Evolutionary conservation across 768 basidiomycete genomes (phyloP).

Genomic region (Leccinum obscurum): DNA sequence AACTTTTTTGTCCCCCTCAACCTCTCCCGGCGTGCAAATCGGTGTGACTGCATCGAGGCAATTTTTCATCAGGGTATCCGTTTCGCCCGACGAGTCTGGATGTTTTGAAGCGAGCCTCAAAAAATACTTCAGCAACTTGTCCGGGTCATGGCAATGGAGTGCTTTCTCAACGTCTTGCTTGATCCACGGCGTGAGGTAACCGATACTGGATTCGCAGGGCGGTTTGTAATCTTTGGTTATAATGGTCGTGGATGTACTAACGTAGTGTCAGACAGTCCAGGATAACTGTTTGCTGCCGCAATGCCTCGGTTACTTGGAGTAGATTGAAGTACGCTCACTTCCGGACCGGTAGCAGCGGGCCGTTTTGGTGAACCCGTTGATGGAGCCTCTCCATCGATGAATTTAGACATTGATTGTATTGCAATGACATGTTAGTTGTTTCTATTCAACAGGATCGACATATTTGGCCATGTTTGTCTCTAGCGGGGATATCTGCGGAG

Average conservation of each 20-base stretch:
- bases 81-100: neutral
- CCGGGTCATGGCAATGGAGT: neutral
- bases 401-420: too few species aligned
- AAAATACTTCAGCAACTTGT: neutral
- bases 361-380: neutral
- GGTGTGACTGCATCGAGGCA: neutral
- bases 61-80: neutral
- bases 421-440: too few species aligned
- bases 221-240: neutral
- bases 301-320: neutral
- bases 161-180: neutral
- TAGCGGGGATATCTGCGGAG: too few species aligned
- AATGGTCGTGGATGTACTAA: neutral
- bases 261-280: neutral
- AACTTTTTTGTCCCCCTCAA: neutral
- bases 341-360: neutral
- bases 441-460: too few species aligned
- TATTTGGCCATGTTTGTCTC: too few species aligned
- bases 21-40: neutral
- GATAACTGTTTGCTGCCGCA: neutral
- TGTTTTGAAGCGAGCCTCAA: neutral
- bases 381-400: neutral
- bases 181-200: neutral
- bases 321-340: neutral
- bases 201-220: neutral